Evolutionary conservation across 2,329 filamentous ascomycete genomes (phyloP).

Genomic region (Mycocentrospora acerina): DNA sequence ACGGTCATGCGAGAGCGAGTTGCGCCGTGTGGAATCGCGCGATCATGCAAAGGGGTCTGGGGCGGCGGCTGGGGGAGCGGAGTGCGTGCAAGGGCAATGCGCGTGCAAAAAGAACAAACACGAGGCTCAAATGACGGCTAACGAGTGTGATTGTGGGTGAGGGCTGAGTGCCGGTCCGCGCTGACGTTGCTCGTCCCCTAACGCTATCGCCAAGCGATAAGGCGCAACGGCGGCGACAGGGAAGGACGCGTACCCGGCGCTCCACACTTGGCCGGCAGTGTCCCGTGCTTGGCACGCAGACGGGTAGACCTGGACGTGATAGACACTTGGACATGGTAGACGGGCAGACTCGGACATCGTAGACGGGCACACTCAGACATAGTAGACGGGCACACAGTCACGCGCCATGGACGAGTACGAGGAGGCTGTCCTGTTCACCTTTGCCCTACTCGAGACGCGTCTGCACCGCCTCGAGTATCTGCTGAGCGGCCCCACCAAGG

Average conservation of each 20-base stretch:
- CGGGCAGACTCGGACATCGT: too few species aligned
- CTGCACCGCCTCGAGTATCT: slow-evolving; percentile 48
- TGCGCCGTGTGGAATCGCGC: slow-evolving; percentile 22
- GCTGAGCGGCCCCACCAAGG: slow-evolving; percentile 38
- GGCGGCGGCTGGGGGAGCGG: not conserved
- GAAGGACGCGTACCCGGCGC: too few species aligned
- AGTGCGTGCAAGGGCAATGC: not conserved
- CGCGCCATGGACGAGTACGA: slow-evolving; percentile 41
- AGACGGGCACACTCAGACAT: too few species aligned
- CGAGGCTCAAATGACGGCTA: not conserved
- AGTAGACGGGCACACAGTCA: not conserved
- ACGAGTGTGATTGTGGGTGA: slow-evolving; percentile 3
- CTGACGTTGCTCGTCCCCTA: slow-evolving; percentile 15
- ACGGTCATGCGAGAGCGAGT: slow-evolving; percentile 13
- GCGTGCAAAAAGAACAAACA: not conserved
- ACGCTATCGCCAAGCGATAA: not conserved
- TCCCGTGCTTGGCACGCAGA: too few species aligned
- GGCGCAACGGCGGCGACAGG: too few species aligned
- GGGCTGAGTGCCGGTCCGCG: slow-evolving; percentile 1
- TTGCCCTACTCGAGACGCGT: slow-evolving; percentile 48
- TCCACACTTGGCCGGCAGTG: too few species aligned
- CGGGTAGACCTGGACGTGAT: slow-evolving; percentile 3
- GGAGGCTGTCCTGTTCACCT: slow-evolving; percentile 45
- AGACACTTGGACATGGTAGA: too few species aligned
- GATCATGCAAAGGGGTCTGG: slow-evolving; percentile 23